A percentile compares a stretch with the other conserved stretches of the same genome.
Evolutionary conservation across 1,284 basidiomycete genomes (phyloP).

Genomic region (Microbotryum scabiosae): DNA sequence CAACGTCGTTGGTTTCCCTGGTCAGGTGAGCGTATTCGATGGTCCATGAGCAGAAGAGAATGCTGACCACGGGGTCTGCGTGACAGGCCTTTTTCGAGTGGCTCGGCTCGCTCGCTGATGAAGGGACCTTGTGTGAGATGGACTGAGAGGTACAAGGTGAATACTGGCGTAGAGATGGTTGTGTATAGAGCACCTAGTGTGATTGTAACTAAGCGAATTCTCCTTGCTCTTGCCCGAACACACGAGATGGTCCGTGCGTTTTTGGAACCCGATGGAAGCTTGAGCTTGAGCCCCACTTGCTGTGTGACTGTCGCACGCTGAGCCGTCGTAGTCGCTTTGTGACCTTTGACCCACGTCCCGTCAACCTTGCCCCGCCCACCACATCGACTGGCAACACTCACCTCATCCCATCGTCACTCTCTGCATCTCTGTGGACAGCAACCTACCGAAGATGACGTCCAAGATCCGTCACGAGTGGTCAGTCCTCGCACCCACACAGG

Average conservation of each 20-base stretch:
- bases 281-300: too few species aligned
- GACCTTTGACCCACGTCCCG: neutral
- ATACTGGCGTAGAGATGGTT: too few species aligned
- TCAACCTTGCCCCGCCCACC: too few species aligned
- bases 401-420: neutral
- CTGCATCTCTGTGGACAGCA: neutral
- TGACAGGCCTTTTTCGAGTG: constrained; percentile 51
- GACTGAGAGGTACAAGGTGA: neutral
- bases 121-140: constrained; percentile 41
- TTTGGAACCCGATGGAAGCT: too few species aligned
- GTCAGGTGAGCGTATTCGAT: constrained; percentile 48
- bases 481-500: neutral
- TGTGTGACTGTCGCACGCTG: too few species aligned
- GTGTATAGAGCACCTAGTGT: too few species aligned
- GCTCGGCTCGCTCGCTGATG: constrained; percentile 56
- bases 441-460: neutral
- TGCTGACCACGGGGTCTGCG: neutral
- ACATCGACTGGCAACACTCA: too few species aligned
- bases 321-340: neutral
- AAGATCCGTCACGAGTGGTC: constrained; percentile 32
- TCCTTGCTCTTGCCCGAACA: too few species aligned
- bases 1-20: constrained; percentile 87
- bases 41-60: constrained; percentile 10
- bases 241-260: too few species aligned
- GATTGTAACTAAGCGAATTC: too few species aligned